These are phyloP conservation scores for Secale cereale DNA, from an alignment of 176 grass and related monocot genomes.

Conservation along the genomic window DNA sequence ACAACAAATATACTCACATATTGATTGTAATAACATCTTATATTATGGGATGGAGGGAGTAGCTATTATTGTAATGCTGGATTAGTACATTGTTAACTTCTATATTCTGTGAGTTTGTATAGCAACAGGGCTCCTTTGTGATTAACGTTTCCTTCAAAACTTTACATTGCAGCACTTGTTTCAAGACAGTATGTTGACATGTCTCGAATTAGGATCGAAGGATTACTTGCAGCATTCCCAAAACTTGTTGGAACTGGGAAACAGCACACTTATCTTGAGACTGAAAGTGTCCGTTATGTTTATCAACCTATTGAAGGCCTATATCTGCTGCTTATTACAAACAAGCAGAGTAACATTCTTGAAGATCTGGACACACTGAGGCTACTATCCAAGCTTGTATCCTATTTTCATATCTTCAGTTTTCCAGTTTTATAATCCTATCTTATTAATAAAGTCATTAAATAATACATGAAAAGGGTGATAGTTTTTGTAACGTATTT, in stretches of 20 bases:
- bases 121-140: neutral
- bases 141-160: neutral
- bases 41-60: neutral
- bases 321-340: slow-evolving; percentile 84
- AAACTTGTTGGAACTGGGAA: slow-evolving; percentile 83
- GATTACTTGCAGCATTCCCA: slow-evolving; percentile 84
- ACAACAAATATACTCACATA: no score
- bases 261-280: slow-evolving; percentile 88
- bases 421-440: neutral
- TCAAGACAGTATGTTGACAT: slow-evolving; percentile 86
- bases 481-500: neutral
- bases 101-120: neutral
- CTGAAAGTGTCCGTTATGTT: slow-evolving; percentile 81
- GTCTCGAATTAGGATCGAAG: slow-evolving; percentile 83
- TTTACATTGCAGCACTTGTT: slow-evolving; percentile 60
- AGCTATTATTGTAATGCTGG: neutral
- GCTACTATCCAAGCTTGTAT: slow-evolving; percentile 84
- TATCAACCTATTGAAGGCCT: slow-evolving; percentile 80
- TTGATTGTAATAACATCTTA: no score
- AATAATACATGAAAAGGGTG: neutral
- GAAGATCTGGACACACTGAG: slow-evolving; percentile 88
- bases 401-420: slow-evolving; percentile 26
- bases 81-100: neutral
- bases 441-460: neutral
- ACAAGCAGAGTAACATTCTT: slow-evolving; percentile 93